Evolutionary conservation across 306 rosid species (phyloP).

Genomic region (Fagus sylvatica): DNA sequence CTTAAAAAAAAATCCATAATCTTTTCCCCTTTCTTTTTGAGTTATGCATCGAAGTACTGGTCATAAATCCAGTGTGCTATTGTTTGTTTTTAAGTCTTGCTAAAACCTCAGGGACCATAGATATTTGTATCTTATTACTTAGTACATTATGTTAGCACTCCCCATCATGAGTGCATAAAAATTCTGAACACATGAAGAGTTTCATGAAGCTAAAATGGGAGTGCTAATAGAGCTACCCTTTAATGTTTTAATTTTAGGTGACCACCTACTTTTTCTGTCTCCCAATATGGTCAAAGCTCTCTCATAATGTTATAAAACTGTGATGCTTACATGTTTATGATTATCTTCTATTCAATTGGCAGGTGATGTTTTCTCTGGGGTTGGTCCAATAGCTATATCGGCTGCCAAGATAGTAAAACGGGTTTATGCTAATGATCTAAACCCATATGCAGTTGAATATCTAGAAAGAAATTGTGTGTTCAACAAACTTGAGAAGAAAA

Average conservation of each 20-base stretch:
- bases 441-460: slow-evolving; percentile 81
- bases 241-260: background rate
- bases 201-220: background rate
- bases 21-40: background rate
- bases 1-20: background rate
- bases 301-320: slow-evolving; percentile 9
- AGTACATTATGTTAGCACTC: background rate
- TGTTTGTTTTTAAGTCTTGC: background rate
- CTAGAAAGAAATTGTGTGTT: slow-evolving; percentile 77
- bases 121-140: too few species aligned
- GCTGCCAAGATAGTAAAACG: slow-evolving; percentile 85
- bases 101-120: background rate
- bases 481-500: slow-evolving; percentile 87
- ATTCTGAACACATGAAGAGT: background rate
- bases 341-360: slow-evolving; percentile 31
- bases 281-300: background rate
- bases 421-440: slow-evolving; percentile 90
- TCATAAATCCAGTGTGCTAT: background rate
- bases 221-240: background rate
- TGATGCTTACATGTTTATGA: slow-evolving; percentile 18
- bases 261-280: background rate
- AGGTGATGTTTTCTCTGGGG: slow-evolving; percentile 96
- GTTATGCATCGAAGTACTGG: background rate
- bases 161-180: background rate
- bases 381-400: slow-evolving; percentile 87